phyloP scores from a whole-genome alignment of 306 rosid genomes.

The Heteromeles arbutifolia region DNA sequence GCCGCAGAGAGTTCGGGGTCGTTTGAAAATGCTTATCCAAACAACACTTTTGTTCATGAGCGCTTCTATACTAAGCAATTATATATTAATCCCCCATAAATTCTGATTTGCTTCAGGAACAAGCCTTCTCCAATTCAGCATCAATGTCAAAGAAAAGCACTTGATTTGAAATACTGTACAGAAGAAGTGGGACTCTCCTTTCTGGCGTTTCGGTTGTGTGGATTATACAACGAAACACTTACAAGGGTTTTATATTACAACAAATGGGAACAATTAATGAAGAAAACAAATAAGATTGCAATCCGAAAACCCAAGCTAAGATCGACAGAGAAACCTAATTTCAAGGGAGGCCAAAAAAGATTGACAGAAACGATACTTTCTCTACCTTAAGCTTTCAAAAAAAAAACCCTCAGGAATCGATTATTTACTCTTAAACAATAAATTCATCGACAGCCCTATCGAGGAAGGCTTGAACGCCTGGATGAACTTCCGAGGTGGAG shows the following conservation, averaged over 20 bases:
- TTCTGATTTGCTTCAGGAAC: neutral
- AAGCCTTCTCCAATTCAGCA: neutral
- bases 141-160: neutral
- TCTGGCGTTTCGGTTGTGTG: slow-evolving; percentile 13
- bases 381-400: slow-evolving; percentile 30
- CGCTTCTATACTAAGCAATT: neutral
- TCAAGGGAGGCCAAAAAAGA: slow-evolving; percentile 8
- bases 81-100: neutral
- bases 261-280: slow-evolving; percentile 24
- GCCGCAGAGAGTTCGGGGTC: neutral
- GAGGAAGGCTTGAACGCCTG: slow-evolving; percentile 68
- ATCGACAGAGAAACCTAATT: slow-evolving; percentile 11
- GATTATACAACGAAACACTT: slow-evolving; percentile 30
- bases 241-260: slow-evolving; percentile 31
- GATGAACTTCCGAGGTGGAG: slow-evolving; percentile 61
- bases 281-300: slow-evolving; percentile 4
- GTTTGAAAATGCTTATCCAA: neutral
- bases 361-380: slow-evolving; percentile 11
- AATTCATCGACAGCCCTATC: slow-evolving; percentile 48
- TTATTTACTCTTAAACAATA: slow-evolving; percentile 49
- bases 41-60: neutral
- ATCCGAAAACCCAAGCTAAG: slow-evolving; percentile 17
- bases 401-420: slow-evolving; percentile 20
- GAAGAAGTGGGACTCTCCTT: slow-evolving; percentile 22
- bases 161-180: slow-evolving; percentile 45